Evolutionary conservation across 2,329 filamentous ascomycete species (phyloP).

Genomic region (Mycosphaerella sp.): DNA sequence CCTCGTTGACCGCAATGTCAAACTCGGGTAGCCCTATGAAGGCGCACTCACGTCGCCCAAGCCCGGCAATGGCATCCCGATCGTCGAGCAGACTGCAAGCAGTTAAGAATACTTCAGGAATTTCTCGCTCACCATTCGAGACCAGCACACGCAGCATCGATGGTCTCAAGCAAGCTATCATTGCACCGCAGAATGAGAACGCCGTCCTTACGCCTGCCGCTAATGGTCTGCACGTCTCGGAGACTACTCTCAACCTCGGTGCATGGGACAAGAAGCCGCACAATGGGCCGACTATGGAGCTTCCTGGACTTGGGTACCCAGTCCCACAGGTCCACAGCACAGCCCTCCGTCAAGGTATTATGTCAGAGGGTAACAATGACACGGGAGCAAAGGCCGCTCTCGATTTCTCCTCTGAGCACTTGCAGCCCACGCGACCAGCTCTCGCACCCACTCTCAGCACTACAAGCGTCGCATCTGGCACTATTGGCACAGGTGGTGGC

Average conservation of each 20-base stretch:
- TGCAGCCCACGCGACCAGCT: constrained; percentile 8
- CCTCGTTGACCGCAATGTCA: constrained; percentile 5
- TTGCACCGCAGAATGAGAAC: constrained; percentile 32
- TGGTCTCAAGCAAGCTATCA: constrained; percentile 31
- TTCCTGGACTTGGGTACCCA: constrained; percentile 15
- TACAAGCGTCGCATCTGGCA: constrained; percentile 18
- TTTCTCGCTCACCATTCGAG: constrained; percentile 22
- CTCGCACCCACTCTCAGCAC: constrained; percentile 16
- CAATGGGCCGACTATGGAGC: constrained; percentile 7
- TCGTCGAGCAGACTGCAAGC: constrained; percentile 14
- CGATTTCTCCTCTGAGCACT: constrained; percentile 7
- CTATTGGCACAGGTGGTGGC: constrained; percentile 16
- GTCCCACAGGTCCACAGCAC: constrained; percentile 25
- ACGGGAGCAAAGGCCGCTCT: constrained; percentile 1
- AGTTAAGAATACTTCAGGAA: constrained; percentile 4
- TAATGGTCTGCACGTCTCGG: constrained; percentile 26
- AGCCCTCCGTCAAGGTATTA: constrained; percentile 16
- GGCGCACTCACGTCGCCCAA: constrained; percentile 23
- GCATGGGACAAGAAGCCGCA: constrained; percentile 28
- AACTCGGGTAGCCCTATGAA: constrained; percentile 27
- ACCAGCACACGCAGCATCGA: constrained; percentile 23
- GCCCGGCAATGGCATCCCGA: constrained; percentile 19
- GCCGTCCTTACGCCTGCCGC: constrained; percentile 29
- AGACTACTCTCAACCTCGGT: constrained; percentile 27
- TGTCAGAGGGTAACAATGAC: constrained; percentile 14